Evolutionary conservation across 164 flowering plant genomes (phyloP).

Genomic region (Kingdonia uniflora): DNA sequence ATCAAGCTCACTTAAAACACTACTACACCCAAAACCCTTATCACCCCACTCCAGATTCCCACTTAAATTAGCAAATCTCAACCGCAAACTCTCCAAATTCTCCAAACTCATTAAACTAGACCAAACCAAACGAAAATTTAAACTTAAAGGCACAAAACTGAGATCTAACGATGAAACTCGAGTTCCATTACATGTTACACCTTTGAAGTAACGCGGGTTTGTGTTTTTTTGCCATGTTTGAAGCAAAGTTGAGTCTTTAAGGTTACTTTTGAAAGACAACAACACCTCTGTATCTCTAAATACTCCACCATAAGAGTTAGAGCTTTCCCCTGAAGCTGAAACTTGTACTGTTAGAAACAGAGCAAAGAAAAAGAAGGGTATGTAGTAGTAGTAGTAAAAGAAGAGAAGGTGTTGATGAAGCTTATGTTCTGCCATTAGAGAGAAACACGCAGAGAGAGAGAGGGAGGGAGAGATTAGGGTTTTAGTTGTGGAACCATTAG

Average conservation of each 20-base stretch:
- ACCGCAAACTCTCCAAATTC: slow-evolving; percentile 28
- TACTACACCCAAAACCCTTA: slow-evolving; percentile 26
- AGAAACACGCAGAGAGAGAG: not conserved
- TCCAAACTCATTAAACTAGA: slow-evolving; percentile 33
- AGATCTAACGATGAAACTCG: slow-evolving; percentile 55
- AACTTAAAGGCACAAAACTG: slow-evolving; percentile 13
- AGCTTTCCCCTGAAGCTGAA: slow-evolving; percentile 6
- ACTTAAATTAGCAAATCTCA: slow-evolving; percentile 29
- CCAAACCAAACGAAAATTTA: slow-evolving; percentile 36
- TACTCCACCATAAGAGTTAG: too few species aligned
- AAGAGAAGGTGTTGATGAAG: not conserved
- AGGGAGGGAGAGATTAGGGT: slow-evolving; percentile 9
- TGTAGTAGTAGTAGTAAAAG: not conserved
- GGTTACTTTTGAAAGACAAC: slow-evolving; percentile 40
- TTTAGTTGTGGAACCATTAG: too few species aligned
- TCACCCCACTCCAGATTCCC: slow-evolving; percentile 31
- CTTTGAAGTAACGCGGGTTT: slow-evolving; percentile 46
- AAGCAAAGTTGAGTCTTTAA: slow-evolving; percentile 28
- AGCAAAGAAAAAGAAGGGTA: slow-evolving; percentile 2
- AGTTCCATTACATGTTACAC: slow-evolving; percentile 43
- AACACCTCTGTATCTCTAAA: slow-evolving; percentile 27
- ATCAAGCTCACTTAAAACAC: slow-evolving; percentile 35
- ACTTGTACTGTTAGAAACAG: not conserved
- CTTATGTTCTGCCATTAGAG: too few species aligned
- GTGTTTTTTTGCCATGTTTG: slow-evolving; percentile 31